These are phyloP conservation scores for Ambrosiella beaveri DNA, from an alignment of 2,329 filamentous ascomycete species.

Conservation along the genomic window DNA sequence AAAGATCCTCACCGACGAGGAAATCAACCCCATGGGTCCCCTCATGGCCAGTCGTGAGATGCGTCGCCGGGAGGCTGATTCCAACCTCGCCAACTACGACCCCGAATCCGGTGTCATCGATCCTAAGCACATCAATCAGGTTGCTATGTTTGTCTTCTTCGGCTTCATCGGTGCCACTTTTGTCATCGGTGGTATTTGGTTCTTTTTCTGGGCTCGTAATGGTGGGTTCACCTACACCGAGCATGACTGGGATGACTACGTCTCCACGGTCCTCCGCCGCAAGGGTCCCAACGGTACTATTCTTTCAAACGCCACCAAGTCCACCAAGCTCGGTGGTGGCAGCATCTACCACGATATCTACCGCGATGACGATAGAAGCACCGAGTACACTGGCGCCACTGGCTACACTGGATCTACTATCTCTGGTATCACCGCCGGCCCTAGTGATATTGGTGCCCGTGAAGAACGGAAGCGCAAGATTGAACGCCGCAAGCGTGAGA, in stretches of 20 bases:
- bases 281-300: conserved; percentile 80
- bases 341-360: conserved; percentile 60
- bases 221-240: conserved; percentile 79
- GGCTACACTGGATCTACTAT: conserved; percentile 27
- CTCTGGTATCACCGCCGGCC: conserved; percentile 33
- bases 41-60: conserved; percentile 28
- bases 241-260: conserved; percentile 96
- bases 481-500: conserved; percentile 27
- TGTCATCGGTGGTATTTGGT: conserved; percentile 68
- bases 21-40: conserved; percentile 19
- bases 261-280: conserved; percentile 75
- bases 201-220: conserved; percentile 97
- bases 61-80: conserved; percentile 22
- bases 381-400: conserved; percentile 28
- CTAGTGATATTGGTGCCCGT: conserved; percentile 36
- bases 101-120: conserved; percentile 32
- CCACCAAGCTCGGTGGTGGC: conserved; percentile 72
- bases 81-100: conserved; percentile 21
- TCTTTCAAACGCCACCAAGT: conserved; percentile 63
- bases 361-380: conserved; percentile 30
- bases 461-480: conserved; percentile 39
- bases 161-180: conserved; percentile 65
- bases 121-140: conserved; percentile 42
- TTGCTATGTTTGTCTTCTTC: conserved; percentile 68
- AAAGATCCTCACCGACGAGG: conserved; percentile 2